These are phyloP conservation scores for Macrophomina phaseolina DNA, from an alignment of 2,329 filamentous ascomycete genomes.

Conservation along the genomic window DNA sequence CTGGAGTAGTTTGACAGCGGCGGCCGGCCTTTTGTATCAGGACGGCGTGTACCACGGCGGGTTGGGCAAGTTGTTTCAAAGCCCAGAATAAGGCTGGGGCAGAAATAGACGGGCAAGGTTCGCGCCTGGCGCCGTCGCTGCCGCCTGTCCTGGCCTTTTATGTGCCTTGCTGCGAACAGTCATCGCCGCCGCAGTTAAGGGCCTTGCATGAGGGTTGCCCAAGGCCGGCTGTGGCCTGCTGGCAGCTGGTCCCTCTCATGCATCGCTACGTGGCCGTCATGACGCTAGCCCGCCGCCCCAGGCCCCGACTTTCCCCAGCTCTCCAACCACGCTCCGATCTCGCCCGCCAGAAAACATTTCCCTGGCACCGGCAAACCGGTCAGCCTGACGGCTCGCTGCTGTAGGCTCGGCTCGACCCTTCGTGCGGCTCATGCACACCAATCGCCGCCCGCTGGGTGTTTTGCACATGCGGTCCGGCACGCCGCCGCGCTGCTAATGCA, in stretches of 20 bases:
- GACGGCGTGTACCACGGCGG: slow-evolving; percentile 11
- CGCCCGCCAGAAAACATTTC: slow-evolving; percentile 20
- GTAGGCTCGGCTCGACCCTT: slow-evolving; percentile 25
- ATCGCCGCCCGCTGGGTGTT: slow-evolving; percentile 1
- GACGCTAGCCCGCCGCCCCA: slow-evolving; percentile 21
- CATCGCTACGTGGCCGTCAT: slow-evolving; percentile 21
- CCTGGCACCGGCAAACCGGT: slow-evolving; percentile 20
- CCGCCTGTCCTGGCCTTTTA: slow-evolving; percentile 7
- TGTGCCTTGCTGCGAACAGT: slow-evolving; percentile 1
- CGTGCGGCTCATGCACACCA: slow-evolving; percentile 20
- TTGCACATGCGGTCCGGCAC: slow-evolving; percentile 16
- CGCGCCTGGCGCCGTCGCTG: not conserved
- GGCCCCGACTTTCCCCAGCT: slow-evolving; percentile 14
- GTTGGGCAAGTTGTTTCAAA: slow-evolving; percentile 20
- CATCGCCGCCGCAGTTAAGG: not conserved
- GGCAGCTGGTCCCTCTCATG: slow-evolving; percentile 21
- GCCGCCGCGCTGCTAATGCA: slow-evolving; percentile 25
- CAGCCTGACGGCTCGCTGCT: slow-evolving; percentile 17
- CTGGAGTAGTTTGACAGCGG: slow-evolving; percentile 7
- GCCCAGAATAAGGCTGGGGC: slow-evolving; percentile 17
- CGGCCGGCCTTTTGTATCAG: slow-evolving; percentile 13
- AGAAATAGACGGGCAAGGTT: not conserved
- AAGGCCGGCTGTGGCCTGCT: not conserved
- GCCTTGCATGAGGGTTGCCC: not conserved
- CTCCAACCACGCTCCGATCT: slow-evolving; percentile 16